phyloP scores from a whole-genome alignment of 495 filamentous ascomycete genomes.

The Ascobolus immersus region DNA sequence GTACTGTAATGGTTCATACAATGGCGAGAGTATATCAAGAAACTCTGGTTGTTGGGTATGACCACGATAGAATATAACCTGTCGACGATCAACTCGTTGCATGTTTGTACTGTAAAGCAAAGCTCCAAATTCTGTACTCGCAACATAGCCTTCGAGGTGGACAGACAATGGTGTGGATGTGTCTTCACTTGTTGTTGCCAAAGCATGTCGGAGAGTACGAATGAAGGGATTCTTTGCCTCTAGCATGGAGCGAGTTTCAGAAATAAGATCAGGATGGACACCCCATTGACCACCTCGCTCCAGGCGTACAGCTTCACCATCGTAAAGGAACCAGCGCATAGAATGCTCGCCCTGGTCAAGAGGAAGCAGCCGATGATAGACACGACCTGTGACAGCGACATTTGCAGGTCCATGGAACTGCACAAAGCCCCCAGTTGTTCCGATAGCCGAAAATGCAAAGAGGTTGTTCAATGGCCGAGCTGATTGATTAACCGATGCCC shows the following conservation, averaged over 20 bases:
- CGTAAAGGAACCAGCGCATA: conserved; percentile 2
- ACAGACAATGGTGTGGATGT: background rate
- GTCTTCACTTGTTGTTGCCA: background rate
- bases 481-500: background rate
- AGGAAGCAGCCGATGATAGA: conserved; percentile 3
- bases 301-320: conserved; percentile 1
- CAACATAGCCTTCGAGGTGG: too few species aligned
- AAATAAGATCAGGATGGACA: background rate
- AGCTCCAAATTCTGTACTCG: too few species aligned
- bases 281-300: background rate
- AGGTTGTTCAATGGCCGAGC: conserved; percentile 2
- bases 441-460: conserved; percentile 2
- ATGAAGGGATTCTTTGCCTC: conserved; percentile 2
- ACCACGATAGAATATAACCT: background rate
- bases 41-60: background rate
- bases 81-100: background rate
- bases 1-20: conserved; percentile 1
- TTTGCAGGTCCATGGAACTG: conserved; percentile 3
- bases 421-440: conserved; percentile 4
- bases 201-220: background rate
- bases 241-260: background rate
- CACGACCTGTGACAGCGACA: background rate
- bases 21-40: background rate
- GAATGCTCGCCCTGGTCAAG: conserved; percentile 2
- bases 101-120: background rate